Percentiles rank a stretch among this genome's conserved stretches.
Evolutionary conservation across 768 basidiomycete genomes (phyloP).

Genomic region (Daedalea quercina): DNA sequence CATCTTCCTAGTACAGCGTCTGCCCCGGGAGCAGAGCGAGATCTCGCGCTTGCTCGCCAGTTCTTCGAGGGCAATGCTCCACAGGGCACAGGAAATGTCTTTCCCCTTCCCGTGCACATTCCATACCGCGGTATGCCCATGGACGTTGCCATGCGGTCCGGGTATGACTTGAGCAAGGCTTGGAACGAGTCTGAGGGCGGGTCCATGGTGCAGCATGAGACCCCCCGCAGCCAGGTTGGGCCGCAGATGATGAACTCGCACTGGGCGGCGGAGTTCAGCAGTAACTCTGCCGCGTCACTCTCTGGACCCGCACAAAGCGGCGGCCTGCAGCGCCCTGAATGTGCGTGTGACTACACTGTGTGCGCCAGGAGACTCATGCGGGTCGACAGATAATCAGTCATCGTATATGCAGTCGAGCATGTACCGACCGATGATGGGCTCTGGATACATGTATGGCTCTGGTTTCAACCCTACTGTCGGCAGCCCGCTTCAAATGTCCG

Average conservation of each 20-base stretch:
- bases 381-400: constrained; percentile 10
- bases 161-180: constrained; percentile 30
- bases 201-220: constrained; percentile 13
- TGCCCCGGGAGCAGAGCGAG: constrained; percentile 49
- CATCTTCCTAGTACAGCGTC: constrained; percentile 60
- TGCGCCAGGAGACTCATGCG: background rate
- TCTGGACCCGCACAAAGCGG: constrained; percentile 19
- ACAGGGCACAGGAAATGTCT: constrained; percentile 26
- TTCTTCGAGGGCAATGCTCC: constrained; percentile 56
- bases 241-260: background rate
- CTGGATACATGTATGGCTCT: constrained; percentile 6
- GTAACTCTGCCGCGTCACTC: constrained; percentile 16
- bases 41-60: constrained; percentile 68
- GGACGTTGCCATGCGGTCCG: constrained; percentile 18
- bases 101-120: constrained; percentile 26
- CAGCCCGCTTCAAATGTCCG: constrained; percentile 19
- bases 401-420: constrained; percentile 18
- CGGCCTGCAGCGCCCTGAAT: constrained; percentile 31
- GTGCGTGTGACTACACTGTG: constrained; percentile 24
- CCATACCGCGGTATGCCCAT: constrained; percentile 23
- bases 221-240: constrained; percentile 22
- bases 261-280: constrained; percentile 57
- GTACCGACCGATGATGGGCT: constrained; percentile 27
- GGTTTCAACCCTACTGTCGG: background rate
- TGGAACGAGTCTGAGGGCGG: constrained; percentile 12